Evolutionary conservation across 345 rosid species (phyloP), one percentile per base, ranked within the genome.

Genomic region (Eucalyptus regnans): DNA sequence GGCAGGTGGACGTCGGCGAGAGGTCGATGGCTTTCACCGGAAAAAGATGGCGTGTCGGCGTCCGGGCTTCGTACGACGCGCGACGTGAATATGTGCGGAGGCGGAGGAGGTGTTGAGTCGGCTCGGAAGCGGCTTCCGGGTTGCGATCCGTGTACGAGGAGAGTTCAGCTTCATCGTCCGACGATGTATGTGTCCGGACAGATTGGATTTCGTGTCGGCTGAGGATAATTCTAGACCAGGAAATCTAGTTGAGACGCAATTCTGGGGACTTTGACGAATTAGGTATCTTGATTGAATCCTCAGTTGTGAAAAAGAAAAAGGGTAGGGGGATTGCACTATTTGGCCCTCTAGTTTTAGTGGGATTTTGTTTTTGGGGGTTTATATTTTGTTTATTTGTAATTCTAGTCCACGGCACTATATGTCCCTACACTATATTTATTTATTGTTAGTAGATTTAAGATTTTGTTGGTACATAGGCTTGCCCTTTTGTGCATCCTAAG

Each of bases 391-490:
- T 64, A 14, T 14, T 17, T 71, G 1, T 37, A 76, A 37, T 37
- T 71, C 46, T 71, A 37, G 3, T 37, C 25, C 46, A 9, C 10
- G 7, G 1, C 8, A 37, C 81, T 5, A 0, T 71, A 5, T 20
- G 9, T 37, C 81, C 23, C 1, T 13, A 52, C 58, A 3, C 58
- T 52, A 20, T 0, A 20, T 52, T 18, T 52, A 52, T 52, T 52
- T 12, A 1, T 8, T 68, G 16, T 68, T 31, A 31, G 8, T 31
- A 68, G 7, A 31, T 31, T 68, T 31, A 31, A 17, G 3, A 68
- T 3, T 3, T 29, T 29, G 0, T 12, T 29, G 16, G 33, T 62
- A 8, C 33, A 12, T 29, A 1, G 6, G 33, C n/a, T 62, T 29
- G 9, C 33, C 33, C 9, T 52, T 52, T 0, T 20, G 25, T 52